phyloP scores from a whole-genome alignment of 2,329 filamentous ascomycete species.

The Sphaerostilbella broomeana region DNA sequence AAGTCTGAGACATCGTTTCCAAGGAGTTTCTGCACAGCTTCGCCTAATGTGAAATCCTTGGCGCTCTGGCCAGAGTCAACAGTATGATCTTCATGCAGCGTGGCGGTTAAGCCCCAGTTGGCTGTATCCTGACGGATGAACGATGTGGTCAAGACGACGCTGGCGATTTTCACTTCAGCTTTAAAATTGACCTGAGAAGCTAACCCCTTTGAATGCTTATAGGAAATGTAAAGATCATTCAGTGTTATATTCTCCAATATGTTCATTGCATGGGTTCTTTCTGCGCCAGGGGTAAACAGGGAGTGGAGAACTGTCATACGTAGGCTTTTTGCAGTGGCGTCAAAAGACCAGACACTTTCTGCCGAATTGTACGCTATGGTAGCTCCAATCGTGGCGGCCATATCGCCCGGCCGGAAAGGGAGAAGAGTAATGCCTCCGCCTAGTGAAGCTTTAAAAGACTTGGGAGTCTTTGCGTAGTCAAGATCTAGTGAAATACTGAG shows the following conservation, averaged over 20 bases:
- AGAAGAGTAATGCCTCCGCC: not conserved
- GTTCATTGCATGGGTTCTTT: not conserved
- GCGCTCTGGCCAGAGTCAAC: not conserved
- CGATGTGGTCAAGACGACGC: not conserved
- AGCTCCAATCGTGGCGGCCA: not conserved
- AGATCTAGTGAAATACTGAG: not conserved
- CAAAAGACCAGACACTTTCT: not conserved
- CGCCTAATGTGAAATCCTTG: not conserved
- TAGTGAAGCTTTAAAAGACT: not conserved
- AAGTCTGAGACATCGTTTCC: not conserved
- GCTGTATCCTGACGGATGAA: not conserved
- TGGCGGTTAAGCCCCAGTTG: not conserved
- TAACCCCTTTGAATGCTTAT: not conserved
- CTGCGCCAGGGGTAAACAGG: not conserved
- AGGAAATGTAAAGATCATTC: not conserved
- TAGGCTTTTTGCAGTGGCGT: not conserved
- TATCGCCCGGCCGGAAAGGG: not conserved
- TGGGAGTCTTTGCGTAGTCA: not conserved
- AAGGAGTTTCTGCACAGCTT: not conserved
- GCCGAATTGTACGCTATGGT: not conserved
- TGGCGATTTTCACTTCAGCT: not conserved
- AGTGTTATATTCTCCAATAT: not conserved
- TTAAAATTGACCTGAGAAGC: not conserved
- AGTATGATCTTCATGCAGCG: not conserved
- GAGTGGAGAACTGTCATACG: not conserved